Base-by-base conservation (phyloP, 2,329 filamentous ascomycete genomes). In the Monosporascus sp. region DNA sequence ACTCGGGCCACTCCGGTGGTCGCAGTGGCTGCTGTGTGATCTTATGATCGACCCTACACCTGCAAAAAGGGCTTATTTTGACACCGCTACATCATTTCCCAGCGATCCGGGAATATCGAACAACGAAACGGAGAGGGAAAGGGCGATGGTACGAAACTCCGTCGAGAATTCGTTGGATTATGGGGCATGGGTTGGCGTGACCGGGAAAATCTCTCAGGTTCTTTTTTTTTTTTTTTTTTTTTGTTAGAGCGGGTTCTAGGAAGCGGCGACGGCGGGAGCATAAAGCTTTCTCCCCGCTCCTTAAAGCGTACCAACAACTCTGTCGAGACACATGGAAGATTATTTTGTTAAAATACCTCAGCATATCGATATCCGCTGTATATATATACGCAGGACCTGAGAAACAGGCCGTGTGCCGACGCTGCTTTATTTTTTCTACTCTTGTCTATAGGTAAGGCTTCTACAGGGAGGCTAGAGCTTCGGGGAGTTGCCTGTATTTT, bases 1-100 rank as follows among this genome's bases (percentile, higher is more conserved):
- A 66, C 7, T 60, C 65, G 5, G 58, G 60, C 25, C 59, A 57
- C n/a, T 57, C 61, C 45, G 47, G 53, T 18, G 58, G 60, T n/a
- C 58, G 65, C 34, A 62, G 65, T 37, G 64, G 65, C 38, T 69
- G 67, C 57, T 69, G 67, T 48, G 59, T 69, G 36, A 68, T 69
- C 52, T 67, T 68, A 67, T 69, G 58, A 66, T 60, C 39, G 41
- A 22, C 25, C 20, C 22, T 49, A 27, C 20, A 44, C 34, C 24
- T 34, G 18, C 17, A 22, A 36, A 14, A 52, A 51, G 34, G 25
- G 6, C 24, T 27, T 34, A 18, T 34, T 34, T 34, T 14, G 5
- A 34, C 31, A 14, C 31, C 31, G 31, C 31, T 1, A 34, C 9
- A 14, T 14, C 31, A 5, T 34, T 34, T 34, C 31, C 31, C 11